A percentile compares a stretch with the other conserved stretches of the same genome.
Evolutionary conservation across 441 rosid genomes (phyloP).

Genomic region (Hura crepitans): DNA sequence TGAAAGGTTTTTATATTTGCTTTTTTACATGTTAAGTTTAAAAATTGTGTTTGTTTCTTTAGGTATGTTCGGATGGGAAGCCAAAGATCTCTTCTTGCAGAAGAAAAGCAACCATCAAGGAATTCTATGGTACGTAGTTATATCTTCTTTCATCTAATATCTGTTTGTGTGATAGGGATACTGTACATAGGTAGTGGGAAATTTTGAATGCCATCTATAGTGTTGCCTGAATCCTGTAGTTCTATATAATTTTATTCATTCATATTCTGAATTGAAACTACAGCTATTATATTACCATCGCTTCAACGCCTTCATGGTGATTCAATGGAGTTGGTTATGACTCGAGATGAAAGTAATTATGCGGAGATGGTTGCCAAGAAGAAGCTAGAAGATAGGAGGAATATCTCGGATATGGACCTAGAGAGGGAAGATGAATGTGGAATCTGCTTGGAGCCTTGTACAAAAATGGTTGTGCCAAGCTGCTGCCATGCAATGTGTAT

Average conservation of each 20-base stretch:
- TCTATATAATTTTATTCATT: background rate
- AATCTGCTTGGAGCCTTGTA: conserved; percentile 85
- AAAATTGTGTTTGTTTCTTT: conserved; percentile 7
- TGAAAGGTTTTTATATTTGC: conserved; percentile 5
- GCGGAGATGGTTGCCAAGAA: conserved; percentile 25
- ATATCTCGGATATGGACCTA: conserved; percentile 34
- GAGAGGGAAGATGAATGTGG: conserved; percentile 92
- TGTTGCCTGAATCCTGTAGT: background rate
- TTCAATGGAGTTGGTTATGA: conserved; percentile 34
- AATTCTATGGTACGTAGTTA: conserved; percentile 61
- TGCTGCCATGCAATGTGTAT: conserved; percentile 94
- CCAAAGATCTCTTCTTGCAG: conserved; percentile 33
- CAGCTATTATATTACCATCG: conserved; percentile 82
- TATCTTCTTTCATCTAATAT: background rate
- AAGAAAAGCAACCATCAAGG: conserved; percentile 71
- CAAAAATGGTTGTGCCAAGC: conserved; percentile 76
- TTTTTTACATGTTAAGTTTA: background rate
- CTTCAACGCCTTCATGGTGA: conserved; percentile 59
- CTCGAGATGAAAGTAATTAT: conserved; percentile 30
- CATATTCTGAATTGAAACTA: conserved; percentile 12
- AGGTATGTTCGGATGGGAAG: conserved; percentile 50
- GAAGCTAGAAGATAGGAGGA: conserved; percentile 27
- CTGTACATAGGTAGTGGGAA: background rate
- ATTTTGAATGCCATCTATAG: background rate
- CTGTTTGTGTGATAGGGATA: background rate